Evolutionary conservation across 2,329 filamentous ascomycete genomes (phyloP), one percentile per base, ranked within the genome.

Genomic region (Penicillium sp.): DNA sequence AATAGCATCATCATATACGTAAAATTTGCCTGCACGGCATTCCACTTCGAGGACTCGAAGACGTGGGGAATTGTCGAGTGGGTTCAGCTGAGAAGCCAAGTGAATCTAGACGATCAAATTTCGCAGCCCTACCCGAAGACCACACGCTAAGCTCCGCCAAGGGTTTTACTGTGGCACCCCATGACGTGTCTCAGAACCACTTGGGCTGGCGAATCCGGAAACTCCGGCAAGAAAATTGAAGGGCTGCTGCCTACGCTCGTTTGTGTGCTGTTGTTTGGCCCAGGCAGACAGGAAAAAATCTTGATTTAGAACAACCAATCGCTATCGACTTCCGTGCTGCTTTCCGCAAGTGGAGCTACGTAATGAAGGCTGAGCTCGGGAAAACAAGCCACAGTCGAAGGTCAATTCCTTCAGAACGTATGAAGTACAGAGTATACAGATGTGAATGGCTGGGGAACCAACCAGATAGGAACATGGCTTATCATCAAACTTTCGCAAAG

Each of bases 91-190:
- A 22, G 33, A 14, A 21, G 31, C 35, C 33, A 41, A 41, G 35
- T 21, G 29, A 48, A 37, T 49, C 31, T 35, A 24, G 47, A 39
- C 31, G 47, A 22, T 37, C 14, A 11, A 39, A 35, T 41, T 24
- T 35, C 29, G 37, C 48, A 50, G 48, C 48, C 48, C 35, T 50
- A 50, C 48, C 48, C 48, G 48, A 50, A 37, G 33, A 16, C 19
- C n/a, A 21, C 48, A 27, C 48, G 48, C 48, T 50, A 50, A 50
- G 33, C 48, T 39, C 48, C n/a, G 46, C 46, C 35, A 50, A 41
- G 48, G 48, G 24, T 41, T 49, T 50, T 27, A 26, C 14, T 26
- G 33, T 39, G 48, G 33, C 48, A 35, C 48, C 35, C 21, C 48
- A 48, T 50, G 48, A 50, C 48, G 48, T 50, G 48, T 39, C 22